Base-by-base conservation (phyloP, 257 asterid genomes). In the Solanum gandarillasii region DNA sequence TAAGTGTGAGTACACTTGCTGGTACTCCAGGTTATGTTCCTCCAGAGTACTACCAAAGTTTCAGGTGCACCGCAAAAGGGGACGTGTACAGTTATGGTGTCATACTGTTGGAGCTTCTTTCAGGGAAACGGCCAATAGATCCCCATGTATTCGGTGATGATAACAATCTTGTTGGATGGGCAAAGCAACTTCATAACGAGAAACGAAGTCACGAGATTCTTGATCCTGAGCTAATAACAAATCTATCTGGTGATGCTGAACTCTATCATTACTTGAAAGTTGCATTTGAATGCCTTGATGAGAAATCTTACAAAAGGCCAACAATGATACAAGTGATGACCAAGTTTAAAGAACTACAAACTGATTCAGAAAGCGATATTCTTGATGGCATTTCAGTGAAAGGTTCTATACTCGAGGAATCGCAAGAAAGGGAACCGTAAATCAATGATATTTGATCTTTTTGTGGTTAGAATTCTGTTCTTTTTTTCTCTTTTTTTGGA, bases 261-360 rank as follows among this genome's bases (percentile, higher is more conserved):
- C 89, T 96, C 7, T 92, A 91, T 88, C 98, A 94, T 84, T 96
- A 95, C 76, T 86, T 96, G 65, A 93, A 87, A 82, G 93, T 96
- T 13, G 99, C 98, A 1, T 95, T 96, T 6, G 96, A 94, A 27
- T 96, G 99, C 90, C 93, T 96, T 4, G 99, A 96, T 0, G 99
- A 96, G 72, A 95, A 95, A 92, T 91, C 98, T 6, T 93, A 90
- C 46, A 91, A 93, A 14, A 86, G 99, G 90, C 99, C 99, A 7
- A 96, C 99, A 20, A 96, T 96, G 97, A 96, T 96, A 35, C 98
- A 96, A 87, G 99, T 96, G 84, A 96, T 96, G 98, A 95, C 99
- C 16, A 95, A 91, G 98, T 94, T 95, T 84, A 95, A 93, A 91
- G 99, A 95, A 86, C 90, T 95, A 86, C 96, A 93, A 87, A 85